Evolutionary conservation across 345 rosid species (phyloP).

Genomic region (Lepidium aucheri): DNA sequence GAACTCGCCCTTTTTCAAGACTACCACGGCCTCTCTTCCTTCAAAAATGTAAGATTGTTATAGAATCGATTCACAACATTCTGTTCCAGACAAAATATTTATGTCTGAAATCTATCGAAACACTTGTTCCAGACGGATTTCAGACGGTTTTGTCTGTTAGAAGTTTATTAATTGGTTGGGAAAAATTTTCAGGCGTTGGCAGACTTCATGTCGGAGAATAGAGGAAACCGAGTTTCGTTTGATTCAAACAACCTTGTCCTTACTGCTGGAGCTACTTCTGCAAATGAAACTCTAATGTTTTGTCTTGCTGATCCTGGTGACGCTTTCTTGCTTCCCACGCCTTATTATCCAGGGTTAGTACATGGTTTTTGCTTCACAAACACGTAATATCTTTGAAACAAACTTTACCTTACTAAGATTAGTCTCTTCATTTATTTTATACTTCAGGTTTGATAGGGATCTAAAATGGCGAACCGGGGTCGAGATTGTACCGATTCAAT

Average conservation of each 20-base stretch:
- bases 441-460: constrained; percentile 55
- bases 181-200: constrained; percentile 42
- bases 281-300: constrained; percentile 63
- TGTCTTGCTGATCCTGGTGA: constrained; percentile 34
- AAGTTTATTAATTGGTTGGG: not conserved
- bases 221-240: constrained; percentile 55
- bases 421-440: not conserved
- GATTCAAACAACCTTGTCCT: constrained; percentile 46
- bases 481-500: constrained; percentile 46
- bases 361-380: not conserved
- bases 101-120: too few relatives aligned
- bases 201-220: constrained; percentile 60
- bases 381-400: not conserved
- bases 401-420: not conserved
- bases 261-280: constrained; percentile 76
- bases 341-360: constrained; percentile 74
- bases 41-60: constrained; percentile 42
- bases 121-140: too few relatives aligned
- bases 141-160: too few relatives aligned
- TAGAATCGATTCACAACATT: too few relatives aligned
- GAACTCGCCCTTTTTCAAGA: constrained; percentile 83
- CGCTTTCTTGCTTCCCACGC: constrained; percentile 69
- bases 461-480: constrained; percentile 56
- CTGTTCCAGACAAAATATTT: too few relatives aligned
- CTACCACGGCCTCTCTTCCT: constrained; percentile 56